Evolutionary conservation across 2,329 filamentous ascomycete species (phyloP), one percentile per base, ranked within the genome.

Genomic region (Penicillium nordicum): DNA sequence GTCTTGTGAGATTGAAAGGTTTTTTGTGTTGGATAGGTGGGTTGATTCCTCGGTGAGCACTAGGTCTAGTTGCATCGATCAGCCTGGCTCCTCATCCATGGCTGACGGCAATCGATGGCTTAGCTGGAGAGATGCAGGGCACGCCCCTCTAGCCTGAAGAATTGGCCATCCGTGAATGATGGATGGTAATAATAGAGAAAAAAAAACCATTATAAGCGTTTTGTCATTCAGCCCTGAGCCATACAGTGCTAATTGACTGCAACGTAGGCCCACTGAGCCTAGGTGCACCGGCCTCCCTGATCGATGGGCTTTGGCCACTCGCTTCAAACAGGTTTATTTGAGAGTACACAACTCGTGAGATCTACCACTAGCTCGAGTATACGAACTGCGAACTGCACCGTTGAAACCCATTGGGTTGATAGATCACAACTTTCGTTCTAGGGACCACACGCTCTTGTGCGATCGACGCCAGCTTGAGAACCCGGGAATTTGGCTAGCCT

Each of bases 391-490:
- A 40, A 37, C 18, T 27, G 41, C 29, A 47, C 37, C 43, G 42
- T 57, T 48, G 29, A 21, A 43, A 37, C 44, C 32, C 23, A 38
- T 43, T 10, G 4, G 16, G 12, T 16, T n/a, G 54, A 57, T 43
- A 53, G 43, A 57, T 57, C 50, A 53, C 37, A 53, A 48, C 48
- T 8, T 6, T 9, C 10, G 11, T 21, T 29, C n/a, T n/a, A 23
- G 9, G 27, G n/a, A 21, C n/a, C 10, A 37, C 21, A 21, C 16
- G 37, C 7, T 25, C 16, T 12, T 40, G 29, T 36, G 34, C 5
- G 53, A 52, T 52, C 41, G 53, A 55, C 47, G 21, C 32, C 21
- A 52, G 34, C 42, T 23, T n/a, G 36, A n/a, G 14, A 52, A 46
- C 12, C 9, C 27, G 40, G n/a, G 10, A 41, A 27, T 18, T 43